A percentile compares a stretch with the other conserved stretches of the same genome.
phyloP scores from a whole-genome alignment of 345 rosid genomes.

The Camelina neglecta region DNA sequence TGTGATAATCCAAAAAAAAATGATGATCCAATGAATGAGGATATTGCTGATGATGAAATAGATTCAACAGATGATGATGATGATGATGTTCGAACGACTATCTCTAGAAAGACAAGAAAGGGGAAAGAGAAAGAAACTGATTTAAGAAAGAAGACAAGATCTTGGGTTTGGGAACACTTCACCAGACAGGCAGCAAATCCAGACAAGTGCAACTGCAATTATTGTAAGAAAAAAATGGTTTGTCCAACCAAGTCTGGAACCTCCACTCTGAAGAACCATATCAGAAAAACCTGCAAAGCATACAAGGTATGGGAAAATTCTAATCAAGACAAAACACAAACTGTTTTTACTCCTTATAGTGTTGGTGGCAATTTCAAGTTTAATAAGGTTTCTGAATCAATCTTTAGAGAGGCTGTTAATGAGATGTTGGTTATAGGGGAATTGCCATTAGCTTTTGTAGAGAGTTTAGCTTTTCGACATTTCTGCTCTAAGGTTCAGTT shows the following conservation, averaged over 20 bases:
- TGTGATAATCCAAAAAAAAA: no score
- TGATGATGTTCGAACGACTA: no score
- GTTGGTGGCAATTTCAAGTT: background rate
- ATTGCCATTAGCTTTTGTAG: no score
- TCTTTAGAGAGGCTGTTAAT: background rate
- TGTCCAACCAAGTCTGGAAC: background rate
- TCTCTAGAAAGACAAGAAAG: no score
- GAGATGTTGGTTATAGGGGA: background rate
- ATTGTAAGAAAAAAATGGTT: background rate
- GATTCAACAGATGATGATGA: no score
- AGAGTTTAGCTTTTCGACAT: no score
- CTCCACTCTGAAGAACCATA: background rate
- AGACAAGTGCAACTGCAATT: background rate
- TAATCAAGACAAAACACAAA: background rate
- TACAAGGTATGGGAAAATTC: background rate
- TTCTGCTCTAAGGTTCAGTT: no score
- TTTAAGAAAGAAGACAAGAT: background rate
- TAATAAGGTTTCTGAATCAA: no score
- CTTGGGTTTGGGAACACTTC: background rate
- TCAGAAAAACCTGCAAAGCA: background rate
- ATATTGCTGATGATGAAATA: no score
- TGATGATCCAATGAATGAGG: no score
- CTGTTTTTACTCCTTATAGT: background rate
- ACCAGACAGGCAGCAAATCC: background rate
- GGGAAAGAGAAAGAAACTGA: no score